Evolutionary conservation across 2,329 filamentous ascomycete species (phyloP).

Genomic region (Clonostachys solani): DNA sequence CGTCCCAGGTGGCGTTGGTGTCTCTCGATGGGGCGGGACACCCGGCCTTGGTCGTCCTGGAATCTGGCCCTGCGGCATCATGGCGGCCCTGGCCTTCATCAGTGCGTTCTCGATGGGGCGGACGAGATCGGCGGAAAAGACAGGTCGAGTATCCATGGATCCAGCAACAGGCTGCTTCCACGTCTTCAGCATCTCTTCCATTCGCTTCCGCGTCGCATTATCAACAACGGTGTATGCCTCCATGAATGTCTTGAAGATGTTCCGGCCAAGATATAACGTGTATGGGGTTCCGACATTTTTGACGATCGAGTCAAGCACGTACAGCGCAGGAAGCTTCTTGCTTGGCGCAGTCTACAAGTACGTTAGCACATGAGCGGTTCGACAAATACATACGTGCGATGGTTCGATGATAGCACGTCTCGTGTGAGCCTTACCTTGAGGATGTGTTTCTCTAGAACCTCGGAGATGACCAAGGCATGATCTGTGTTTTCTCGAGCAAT

Average conservation of each 20-base stretch:
- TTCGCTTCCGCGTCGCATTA: conserved; percentile 74
- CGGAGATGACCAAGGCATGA: conserved; percentile 88
- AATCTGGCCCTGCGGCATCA: conserved; percentile 48
- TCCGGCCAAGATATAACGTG: conserved; percentile 88
- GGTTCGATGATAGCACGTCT: conserved; percentile 4
- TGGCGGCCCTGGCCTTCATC: conserved; percentile 69
- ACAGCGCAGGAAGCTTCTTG: conserved; percentile 92
- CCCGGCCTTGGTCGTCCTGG: conserved; percentile 41
- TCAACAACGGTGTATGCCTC: conserved; percentile 91
- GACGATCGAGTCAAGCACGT: conserved; percentile 95
- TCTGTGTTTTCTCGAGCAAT: conserved; percentile 98
- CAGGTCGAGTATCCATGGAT: conserved; percentile 85
- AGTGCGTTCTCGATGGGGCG: conserved; percentile 91
- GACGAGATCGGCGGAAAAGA: conserved; percentile 84
- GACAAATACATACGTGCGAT: background rate
- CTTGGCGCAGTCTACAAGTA: conserved; percentile 69
- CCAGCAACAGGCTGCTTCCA: conserved; percentile 98
- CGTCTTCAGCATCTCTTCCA: conserved; percentile 96
- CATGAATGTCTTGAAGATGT: conserved; percentile 94
- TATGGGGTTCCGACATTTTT: conserved; percentile 99
- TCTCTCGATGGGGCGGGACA: conserved; percentile 59
- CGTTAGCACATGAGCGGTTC: conserved; percentile 26
- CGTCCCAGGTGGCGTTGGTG: conserved; percentile 65
- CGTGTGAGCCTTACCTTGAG: conserved; percentile 67
- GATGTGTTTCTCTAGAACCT: conserved; percentile 88